Conservation (phyloP, 257 asterid genomes). For the Gardenia jasminoides region DNA sequence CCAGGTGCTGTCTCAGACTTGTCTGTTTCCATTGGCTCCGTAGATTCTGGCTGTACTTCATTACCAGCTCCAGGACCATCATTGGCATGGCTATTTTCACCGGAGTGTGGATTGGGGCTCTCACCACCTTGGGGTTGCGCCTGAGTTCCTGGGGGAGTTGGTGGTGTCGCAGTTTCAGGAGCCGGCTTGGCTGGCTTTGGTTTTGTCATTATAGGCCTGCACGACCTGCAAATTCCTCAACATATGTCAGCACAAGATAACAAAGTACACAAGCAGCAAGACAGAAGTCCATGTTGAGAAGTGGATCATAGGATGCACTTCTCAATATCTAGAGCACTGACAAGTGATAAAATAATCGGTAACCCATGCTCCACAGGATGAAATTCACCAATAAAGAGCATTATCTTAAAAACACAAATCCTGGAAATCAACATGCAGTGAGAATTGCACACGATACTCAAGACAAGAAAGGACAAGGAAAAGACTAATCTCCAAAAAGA, state of each 20-base stretch:
- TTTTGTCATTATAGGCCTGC: constrained; percentile 83
- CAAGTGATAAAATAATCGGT: neutral
- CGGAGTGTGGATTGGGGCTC: constrained; percentile 26
- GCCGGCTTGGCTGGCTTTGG: constrained; percentile 65
- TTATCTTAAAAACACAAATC: neutral
- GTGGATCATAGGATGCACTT: too few species aligned
- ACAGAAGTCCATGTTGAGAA: too few species aligned
- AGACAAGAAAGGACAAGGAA: neutral
- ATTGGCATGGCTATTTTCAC: constrained; percentile 21
- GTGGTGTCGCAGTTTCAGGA: constrained; percentile 58
- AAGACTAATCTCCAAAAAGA: neutral
- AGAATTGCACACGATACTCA: neutral
- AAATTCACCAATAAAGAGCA: neutral
- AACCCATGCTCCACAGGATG: neutral
- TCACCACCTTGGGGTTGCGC: constrained; percentile 47
- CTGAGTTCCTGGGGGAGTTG: constrained; percentile 56
- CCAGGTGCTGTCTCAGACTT: constrained; percentile 38
- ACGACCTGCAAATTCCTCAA: constrained; percentile 42
- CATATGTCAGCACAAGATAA: neutral
- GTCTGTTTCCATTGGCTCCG: constrained; percentile 77
- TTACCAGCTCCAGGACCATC: constrained; percentile 28
- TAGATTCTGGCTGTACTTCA: constrained; percentile 37
- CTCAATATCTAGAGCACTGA: neutral
- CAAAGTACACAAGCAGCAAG: too few species aligned
- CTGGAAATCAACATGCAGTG: neutral